Conservation (phyloP, 345 rosid genomes). For the Hypericum androsaemum region DNA sequence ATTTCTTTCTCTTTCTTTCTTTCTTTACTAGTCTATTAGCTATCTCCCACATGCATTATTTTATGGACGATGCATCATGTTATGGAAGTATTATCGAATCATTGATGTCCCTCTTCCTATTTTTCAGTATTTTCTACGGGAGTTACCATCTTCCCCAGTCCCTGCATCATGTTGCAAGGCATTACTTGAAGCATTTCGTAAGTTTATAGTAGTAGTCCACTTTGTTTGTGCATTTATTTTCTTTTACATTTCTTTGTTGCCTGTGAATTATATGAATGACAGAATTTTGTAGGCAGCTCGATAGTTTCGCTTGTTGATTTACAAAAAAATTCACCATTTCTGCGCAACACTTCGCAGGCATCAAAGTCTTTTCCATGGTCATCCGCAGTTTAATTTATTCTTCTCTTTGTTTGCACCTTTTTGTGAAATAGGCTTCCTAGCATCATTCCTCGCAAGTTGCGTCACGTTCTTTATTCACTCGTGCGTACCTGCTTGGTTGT, state of each 20-base stretch:
- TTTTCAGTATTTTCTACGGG: conserved; percentile 80
- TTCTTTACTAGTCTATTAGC: conserved; percentile 4
- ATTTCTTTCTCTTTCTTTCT: conserved; percentile 1
- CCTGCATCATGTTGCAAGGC: conserved; percentile 99
- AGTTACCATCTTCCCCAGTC: conserved; percentile 96
- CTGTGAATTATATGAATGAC: background rate
- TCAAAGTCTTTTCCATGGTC: too few species aligned
- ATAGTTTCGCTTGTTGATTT: too few species aligned
- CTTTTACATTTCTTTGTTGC: background rate
- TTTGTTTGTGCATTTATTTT: background rate
- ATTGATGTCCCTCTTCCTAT: conserved; percentile 11
- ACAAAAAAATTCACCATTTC: too few species aligned
- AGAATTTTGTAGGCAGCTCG: too few species aligned
- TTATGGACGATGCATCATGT: conserved; percentile 1
- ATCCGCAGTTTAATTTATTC: too few species aligned
- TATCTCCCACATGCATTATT: background rate
- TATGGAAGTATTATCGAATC: conserved; percentile 11
- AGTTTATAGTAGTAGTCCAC: conserved; percentile 19
- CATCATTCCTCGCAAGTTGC: too few species aligned
- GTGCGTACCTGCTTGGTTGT: too few species aligned
- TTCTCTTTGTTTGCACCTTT: too few species aligned
- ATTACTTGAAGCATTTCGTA: conserved; percentile 87
- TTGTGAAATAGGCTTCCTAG: too few species aligned
- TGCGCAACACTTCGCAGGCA: too few species aligned
- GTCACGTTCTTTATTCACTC: too few species aligned